Base-by-base conservation (phyloP, 768 basidiomycete genomes). In the Agaricus subrufescens region DNA sequence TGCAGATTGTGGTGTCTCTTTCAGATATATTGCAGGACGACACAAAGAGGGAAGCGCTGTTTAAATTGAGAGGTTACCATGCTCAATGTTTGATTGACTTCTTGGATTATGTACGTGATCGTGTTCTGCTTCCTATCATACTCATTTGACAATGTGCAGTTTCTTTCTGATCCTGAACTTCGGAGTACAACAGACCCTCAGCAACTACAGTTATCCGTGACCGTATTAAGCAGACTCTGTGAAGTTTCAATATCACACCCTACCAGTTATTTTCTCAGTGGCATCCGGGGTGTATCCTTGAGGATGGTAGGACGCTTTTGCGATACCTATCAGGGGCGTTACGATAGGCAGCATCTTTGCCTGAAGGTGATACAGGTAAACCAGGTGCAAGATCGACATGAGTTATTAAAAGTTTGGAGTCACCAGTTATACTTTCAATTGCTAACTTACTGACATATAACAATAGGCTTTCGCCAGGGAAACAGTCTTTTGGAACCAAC, bases 241-340 rank as follows among this genome's bases (percentile, higher is more conserved):
- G 54, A 60, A 29, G 59, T 57, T 54, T 66, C 69, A 8, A 61
- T 62, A 4, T 60, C 66, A 2, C 64, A 68, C 44, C 71, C 71
- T 8, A 56, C 62, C 9, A 65, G 65, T 38, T 62, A 69, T 30
- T 40, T 60, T 2, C 57, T 66, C 10, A 48, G 47, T 26, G 63
- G 52, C 5, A 51, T 65, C 7, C 19, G 57, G 11, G 47, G 58
- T 0, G 54, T 60, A 3, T 46, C 47, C 7, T 55, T 62, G 1
- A 50, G 60, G 1, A 54, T 63, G 0, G 54, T 57, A 25, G 70
- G 70, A 3, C 49, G 60, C 19, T 69, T 68, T 54, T 61, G 66
- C 6, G 70, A 71, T 14, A 64, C 69, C 15, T 67, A 65, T 58
- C 65, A 48, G 49, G 66, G 65, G 1, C 8, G 42, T 10, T 60